Evolutionary conservation across 2,329 filamentous ascomycete species (phyloP), one percentile per base, ranked within the genome.

Genomic region (Arthroderma sp.): DNA sequence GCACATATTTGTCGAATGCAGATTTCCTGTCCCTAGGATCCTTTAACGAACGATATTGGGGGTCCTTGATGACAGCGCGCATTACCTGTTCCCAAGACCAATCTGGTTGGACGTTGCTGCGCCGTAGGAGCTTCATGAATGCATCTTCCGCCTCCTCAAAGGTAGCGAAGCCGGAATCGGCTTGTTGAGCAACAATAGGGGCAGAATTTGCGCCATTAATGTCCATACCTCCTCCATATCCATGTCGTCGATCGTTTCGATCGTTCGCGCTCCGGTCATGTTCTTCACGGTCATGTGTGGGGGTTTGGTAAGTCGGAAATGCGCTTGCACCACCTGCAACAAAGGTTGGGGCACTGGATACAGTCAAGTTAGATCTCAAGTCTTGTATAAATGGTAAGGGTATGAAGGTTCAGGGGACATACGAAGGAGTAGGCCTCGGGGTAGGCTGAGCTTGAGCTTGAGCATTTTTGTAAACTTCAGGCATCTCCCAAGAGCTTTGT

Each of bases 401-500:
- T 41, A 13, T 6, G 13, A 8, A 55, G 7, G 2, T 28, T 23
- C n/a, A 15, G 53, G 19, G 11, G 9, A 72, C 77, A 66, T 72
- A 80, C 77, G 74, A 71, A 60, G 74, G 70, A 39, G 71, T 64
- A 35, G 74, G 73, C 58, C 73, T 72, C 38, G 73, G 71, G 28
- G 75, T 69, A 17, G 72, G 68, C 57, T 69, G 69, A 56, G 65
- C 77, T 61, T 82, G 80, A 55, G 84, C 84, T 58, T 91, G 76
- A 60, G 88, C 87, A 64, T 80, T 79, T 68, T 87, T 89, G 74
- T 91, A 91, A 61, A 76, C 82, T 57, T 89, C 87, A 57, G 93
- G 93, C 80, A 95, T 91, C 67, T 91, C 86, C 93, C 93, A 98
- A 33, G 87, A 89, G 70, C 90, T 97, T 74, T 90, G 81, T 73